Percentiles rank a stretch among this genome's conserved stretches.
Evolutionary conservation across 2,329 filamentous ascomycete species (phyloP).

Genomic region (Chaetoscypha palmicola): DNA sequence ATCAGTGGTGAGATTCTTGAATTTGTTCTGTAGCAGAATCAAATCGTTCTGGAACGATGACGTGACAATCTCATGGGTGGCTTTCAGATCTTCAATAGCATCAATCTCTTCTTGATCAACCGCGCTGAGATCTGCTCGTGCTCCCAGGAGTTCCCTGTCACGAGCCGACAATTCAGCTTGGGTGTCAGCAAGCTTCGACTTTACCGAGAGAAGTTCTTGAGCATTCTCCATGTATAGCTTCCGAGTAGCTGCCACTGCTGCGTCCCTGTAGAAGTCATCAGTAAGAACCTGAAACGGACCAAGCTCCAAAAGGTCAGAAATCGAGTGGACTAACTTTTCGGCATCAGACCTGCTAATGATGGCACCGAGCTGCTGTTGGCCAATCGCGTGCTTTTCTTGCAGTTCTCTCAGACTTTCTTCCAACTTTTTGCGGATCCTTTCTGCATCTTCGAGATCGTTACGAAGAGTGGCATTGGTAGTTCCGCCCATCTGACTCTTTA

Average conservation of each 20-base stretch:
- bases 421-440: slow-evolving; percentile 43
- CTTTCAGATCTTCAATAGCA: slow-evolving; percentile 52
- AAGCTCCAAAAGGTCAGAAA: slow-evolving; percentile 32
- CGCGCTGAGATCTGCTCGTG: slow-evolving; percentile 46
- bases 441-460: slow-evolving; percentile 49
- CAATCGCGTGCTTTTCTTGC: slow-evolving; percentile 50
- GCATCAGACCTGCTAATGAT: slow-evolving; percentile 44
- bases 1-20: slow-evolving; percentile 43
- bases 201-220: slow-evolving; percentile 42
- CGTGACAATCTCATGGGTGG: slow-evolving; percentile 51
- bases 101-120: slow-evolving; percentile 47
- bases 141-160: slow-evolving; percentile 47
- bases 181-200: slow-evolving; percentile 39
- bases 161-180: slow-evolving; percentile 42
- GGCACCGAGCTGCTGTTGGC: slow-evolving; percentile 50
- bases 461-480: slow-evolving; percentile 49
- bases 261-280: slow-evolving; percentile 41
- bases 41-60: slow-evolving; percentile 53
- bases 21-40: slow-evolving; percentile 45
- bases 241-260: slow-evolving; percentile 46
- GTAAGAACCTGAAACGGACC: slow-evolving; percentile 37
- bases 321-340: slow-evolving; percentile 46
- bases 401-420: slow-evolving; percentile 49
- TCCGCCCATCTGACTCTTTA: slow-evolving; percentile 47
- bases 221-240: slow-evolving; percentile 39